Evolutionary conservation across 257 asterid species (phyloP).

Genomic region (Forsythia viridissima): DNA sequence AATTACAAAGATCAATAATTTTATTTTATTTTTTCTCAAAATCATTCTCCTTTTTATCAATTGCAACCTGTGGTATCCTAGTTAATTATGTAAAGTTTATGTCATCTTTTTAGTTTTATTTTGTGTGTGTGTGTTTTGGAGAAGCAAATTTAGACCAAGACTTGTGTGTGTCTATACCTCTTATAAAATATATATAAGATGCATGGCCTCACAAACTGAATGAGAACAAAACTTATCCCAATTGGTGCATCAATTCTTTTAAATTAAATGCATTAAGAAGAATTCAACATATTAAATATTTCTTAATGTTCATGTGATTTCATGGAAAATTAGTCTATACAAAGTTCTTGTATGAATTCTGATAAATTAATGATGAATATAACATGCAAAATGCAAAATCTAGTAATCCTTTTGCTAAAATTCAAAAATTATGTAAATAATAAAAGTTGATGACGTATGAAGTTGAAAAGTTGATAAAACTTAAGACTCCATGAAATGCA

Average conservation of each 20-base stretch:
- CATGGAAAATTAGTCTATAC: not conserved
- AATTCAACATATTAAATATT: not conserved
- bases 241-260: not conserved
- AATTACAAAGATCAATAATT: not conserved
- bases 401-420: not conserved
- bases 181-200: not conserved
- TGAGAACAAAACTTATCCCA: not conserved
- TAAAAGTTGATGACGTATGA: too few species aligned
- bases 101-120: not conserved
- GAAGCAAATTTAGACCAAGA: too few species aligned
- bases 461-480: too few species aligned
- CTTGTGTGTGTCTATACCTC: too few species aligned
- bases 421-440: too few species aligned
- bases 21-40: not conserved
- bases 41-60: not conserved
- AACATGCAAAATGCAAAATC: not conserved
- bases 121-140: not conserved
- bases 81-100: not conserved
- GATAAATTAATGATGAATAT: too few species aligned
- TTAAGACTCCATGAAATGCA: too few species aligned
- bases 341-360: not conserved
- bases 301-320: not conserved
- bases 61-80: not conserved
- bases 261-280: not conserved
- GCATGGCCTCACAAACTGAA: not conserved